phyloP scores from a whole-genome alignment of 78 protist species.

The Emiliania huxleyi region DNA sequence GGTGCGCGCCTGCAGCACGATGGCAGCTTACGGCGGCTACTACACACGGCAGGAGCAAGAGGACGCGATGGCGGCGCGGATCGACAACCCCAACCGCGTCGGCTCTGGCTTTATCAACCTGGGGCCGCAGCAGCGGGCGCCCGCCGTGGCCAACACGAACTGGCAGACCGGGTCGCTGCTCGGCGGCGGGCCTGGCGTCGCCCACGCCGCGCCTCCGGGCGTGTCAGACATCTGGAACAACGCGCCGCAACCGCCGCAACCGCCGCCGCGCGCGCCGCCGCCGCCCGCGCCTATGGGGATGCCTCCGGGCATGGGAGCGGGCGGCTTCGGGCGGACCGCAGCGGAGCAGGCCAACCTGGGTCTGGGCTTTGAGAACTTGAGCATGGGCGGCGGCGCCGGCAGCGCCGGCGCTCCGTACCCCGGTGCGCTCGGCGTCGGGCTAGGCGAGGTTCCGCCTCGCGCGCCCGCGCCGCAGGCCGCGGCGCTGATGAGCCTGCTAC shows the following conservation, averaged over 20 bases:
- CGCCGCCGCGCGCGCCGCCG: too few relatives aligned
- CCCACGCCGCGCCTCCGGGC: background rate
- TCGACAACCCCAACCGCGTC: background rate
- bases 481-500: background rate
- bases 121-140: background rate
- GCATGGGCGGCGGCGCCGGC: background rate
- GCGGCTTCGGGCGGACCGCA: background rate
- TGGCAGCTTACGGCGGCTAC: background rate
- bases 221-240: background rate
- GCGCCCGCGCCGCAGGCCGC: background rate
- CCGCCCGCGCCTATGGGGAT: background rate
- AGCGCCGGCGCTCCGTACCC: background rate
- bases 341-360: background rate
- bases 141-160: background rate
- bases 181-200: background rate
- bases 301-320: background rate
- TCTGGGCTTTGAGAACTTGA: background rate
- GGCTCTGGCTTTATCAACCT: slow-evolving; percentile 1
- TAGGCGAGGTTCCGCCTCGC: background rate
- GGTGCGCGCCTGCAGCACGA: too few relatives aligned
- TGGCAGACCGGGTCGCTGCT: background rate
- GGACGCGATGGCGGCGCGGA: background rate
- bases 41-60: slow-evolving; percentile 11
- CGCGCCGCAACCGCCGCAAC: background rate
- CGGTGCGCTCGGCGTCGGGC: background rate